Evolutionary conservation across 768 basidiomycete species (phyloP).

Genomic region (Rubroboletus pulcherrimus): DNA sequence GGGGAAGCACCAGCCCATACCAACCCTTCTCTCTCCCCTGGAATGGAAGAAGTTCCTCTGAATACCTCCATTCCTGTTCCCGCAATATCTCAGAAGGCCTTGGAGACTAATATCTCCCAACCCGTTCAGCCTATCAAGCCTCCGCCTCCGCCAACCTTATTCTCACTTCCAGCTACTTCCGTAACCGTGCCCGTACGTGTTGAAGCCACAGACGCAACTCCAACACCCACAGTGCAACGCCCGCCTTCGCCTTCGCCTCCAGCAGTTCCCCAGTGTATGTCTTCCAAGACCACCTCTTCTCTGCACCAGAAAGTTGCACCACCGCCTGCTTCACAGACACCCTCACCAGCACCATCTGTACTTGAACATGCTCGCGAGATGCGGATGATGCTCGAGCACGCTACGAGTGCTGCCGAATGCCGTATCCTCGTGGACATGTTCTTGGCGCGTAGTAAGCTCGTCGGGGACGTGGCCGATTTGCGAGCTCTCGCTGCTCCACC

Average conservation of each 20-base stretch:
- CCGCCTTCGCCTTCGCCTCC: not conserved
- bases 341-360: conserved; percentile 27
- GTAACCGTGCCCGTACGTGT: not conserved
- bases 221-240: not conserved
- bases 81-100: not conserved
- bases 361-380: conserved; percentile 58
- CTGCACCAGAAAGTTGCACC: conserved; percentile 6
- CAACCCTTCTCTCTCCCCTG: conserved; percentile 4
- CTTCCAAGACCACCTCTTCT: conserved; percentile 14
- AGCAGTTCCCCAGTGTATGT: conserved; percentile 4
- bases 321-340: conserved; percentile 16
- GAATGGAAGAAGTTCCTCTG: not conserved
- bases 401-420: conserved; percentile 78
- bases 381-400: conserved; percentile 59
- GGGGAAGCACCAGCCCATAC: conserved; percentile 4
- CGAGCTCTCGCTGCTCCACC: conserved; percentile 33
- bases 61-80: not conserved
- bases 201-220: not conserved
- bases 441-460: conserved; percentile 56
- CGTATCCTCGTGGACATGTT: conserved; percentile 82
- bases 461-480: conserved; percentile 28
- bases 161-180: conserved; percentile 5
- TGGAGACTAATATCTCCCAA: conserved; percentile 5
- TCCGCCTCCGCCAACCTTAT: not conserved
- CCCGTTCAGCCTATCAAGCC: conserved; percentile 1